Evolutionary conservation across 176 grass and related monocot species (phyloP).

Genomic region (Eragrostis nindensis): DNA sequence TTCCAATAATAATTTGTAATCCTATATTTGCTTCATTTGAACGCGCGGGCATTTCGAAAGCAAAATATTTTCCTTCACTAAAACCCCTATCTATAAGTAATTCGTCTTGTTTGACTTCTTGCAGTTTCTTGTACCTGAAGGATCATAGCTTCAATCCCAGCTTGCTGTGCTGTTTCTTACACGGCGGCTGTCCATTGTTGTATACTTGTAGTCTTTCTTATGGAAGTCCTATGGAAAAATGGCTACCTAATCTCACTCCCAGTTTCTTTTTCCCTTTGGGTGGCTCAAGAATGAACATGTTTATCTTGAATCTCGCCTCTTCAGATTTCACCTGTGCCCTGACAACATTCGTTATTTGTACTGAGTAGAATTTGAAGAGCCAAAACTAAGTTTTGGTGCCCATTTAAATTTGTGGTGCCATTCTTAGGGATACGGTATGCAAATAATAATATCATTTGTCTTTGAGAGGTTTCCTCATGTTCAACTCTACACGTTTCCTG

Average conservation of each 20-base stretch:
- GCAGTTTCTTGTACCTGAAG: conserved; percentile 37
- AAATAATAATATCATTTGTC: conserved; percentile 40
- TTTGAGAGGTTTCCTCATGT: no score
- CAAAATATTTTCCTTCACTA: not conserved
- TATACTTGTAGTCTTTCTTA: conserved; percentile 37
- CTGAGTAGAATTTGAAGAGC: conserved; percentile 20
- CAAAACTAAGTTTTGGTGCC: not conserved
- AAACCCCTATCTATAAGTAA: not conserved
- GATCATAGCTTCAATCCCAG: not conserved
- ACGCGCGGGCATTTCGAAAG: not conserved
- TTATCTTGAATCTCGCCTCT: not conserved
- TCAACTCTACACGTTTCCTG: no score
- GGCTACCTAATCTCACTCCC: conserved; percentile 9
- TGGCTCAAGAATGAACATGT: not conserved
- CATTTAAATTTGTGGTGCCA: not conserved
- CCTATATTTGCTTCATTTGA: not conserved
- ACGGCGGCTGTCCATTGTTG: conserved; percentile 3
- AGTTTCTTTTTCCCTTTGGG: not conserved
- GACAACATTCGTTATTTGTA: conserved; percentile 13
- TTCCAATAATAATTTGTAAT: conserved; percentile 1
- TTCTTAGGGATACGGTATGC: not conserved
- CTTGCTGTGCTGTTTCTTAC: not conserved
- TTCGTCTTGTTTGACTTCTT: conserved; percentile 12
- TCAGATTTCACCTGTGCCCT: not conserved
- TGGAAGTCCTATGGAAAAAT: conserved; percentile 3